A percentile compares a stretch with the other conserved stretches of the same genome.
phyloP scores from a whole-genome alignment of 306 rosid genomes.

The Clitoria ternatea region DNA sequence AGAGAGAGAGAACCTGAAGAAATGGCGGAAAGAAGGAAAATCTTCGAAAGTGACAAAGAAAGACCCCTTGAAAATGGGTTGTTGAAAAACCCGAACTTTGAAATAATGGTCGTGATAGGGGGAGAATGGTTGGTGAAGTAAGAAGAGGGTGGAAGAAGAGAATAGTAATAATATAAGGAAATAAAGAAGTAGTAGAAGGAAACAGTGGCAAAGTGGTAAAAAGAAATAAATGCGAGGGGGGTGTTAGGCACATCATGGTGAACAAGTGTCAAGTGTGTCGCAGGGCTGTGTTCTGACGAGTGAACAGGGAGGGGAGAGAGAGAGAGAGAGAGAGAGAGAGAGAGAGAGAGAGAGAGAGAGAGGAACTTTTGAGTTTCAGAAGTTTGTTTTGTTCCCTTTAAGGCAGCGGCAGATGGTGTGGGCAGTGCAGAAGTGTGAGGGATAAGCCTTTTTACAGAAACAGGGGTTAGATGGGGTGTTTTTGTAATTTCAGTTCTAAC shows the following conservation, averaged over 20 bases:
- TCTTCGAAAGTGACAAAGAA: slow-evolving; percentile 36
- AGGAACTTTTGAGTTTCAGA: slow-evolving; percentile 21
- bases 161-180: not conserved
- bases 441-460: not conserved
- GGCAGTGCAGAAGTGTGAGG: not conserved
- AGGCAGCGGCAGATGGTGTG: slow-evolving; percentile 21
- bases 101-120: slow-evolving; percentile 16
- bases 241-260: slow-evolving; percentile 32
- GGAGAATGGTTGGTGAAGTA: slow-evolving; percentile 16
- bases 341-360: not conserved
- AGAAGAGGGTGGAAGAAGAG: not conserved
- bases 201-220: slow-evolving; percentile 56
- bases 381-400: slow-evolving; percentile 28
- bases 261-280: slow-evolving; percentile 42
- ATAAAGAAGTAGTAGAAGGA: not conserved
- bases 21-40: slow-evolving; percentile 1
- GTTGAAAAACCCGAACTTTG: slow-evolving; percentile 35
- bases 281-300: no score
- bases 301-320: not conserved
- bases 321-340: not conserved
- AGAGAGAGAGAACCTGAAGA: slow-evolving; percentile 26
- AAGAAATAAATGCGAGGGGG: slow-evolving; percentile 48
- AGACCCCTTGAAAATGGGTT: slow-evolving; percentile 35
- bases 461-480: not conserved
- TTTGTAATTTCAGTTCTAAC: slow-evolving; percentile 1